These are phyloP conservation scores for Pythium periplocum DNA, from an alignment of 352 stramenopile genomes.

Conservation along the genomic window DNA sequence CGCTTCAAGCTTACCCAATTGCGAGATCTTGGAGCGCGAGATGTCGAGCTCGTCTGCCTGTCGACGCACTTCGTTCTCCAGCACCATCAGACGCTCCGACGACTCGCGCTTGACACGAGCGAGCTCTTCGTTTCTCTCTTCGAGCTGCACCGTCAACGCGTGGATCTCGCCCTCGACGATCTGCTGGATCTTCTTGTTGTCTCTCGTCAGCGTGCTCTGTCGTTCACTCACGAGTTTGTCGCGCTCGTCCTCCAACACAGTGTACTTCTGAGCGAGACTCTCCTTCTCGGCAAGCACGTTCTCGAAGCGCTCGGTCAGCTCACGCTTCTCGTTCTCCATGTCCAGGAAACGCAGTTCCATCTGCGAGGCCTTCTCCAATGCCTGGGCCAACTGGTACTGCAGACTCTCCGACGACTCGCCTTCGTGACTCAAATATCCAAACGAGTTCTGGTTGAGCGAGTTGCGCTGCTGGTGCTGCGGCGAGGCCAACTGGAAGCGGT, in stretches of 20 bases:
- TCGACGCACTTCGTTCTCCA: constrained; percentile 83
- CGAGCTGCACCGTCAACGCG: constrained; percentile 60
- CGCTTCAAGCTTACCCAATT: constrained; percentile 74
- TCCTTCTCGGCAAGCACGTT: constrained; percentile 43
- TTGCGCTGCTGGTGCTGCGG: constrained; percentile 22
- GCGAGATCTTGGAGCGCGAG: constrained; percentile 76
- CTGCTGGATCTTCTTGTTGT: constrained; percentile 88
- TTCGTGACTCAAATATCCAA: constrained; percentile 47
- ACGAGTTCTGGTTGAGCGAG: constrained; percentile 34
- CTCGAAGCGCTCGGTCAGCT: constrained; percentile 70
- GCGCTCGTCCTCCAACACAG: constrained; percentile 54
- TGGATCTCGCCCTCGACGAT: constrained; percentile 83
- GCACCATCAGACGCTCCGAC: constrained; percentile 62
- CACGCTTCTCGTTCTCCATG: constrained; percentile 71
- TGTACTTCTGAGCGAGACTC: constrained; percentile 35
- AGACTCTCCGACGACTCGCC: constrained; percentile 39
- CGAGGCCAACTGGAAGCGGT: constrained; percentile 61
- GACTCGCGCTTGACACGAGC: constrained; percentile 70
- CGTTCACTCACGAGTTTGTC: constrained; percentile 65
- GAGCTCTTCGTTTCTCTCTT: constrained; percentile 76
- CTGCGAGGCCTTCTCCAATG: constrained; percentile 57
- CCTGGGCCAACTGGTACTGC: constrained; percentile 48
- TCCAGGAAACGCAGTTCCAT: constrained; percentile 76
- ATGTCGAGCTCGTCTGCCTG: constrained; percentile 85
- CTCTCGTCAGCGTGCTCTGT: constrained; percentile 66